A percentile compares a stretch with the other conserved stretches of the same genome.
Conservation (phyloP, 1,284 basidiomycete species). For the Ceratobasidium sp. region DNA sequence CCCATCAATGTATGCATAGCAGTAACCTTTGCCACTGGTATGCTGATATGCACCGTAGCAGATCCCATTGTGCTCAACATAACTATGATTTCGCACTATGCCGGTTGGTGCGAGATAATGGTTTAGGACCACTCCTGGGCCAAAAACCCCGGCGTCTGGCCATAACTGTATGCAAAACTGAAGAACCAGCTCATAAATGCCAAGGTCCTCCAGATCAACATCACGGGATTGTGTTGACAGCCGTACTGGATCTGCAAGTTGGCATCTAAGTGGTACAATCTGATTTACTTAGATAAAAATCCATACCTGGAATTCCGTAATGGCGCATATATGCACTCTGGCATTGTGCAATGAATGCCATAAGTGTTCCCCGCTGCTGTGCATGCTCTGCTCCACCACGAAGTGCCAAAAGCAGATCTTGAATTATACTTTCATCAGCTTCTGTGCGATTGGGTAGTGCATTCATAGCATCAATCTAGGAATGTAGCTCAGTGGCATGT, state of each 20-base stretch:
- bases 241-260: too few relatives aligned
- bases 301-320: conserved; percentile 11
- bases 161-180: neutral
- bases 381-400: conserved; percentile 16
- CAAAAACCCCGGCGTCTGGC: neutral
- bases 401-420: neutral
- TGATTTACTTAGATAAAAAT: too few relatives aligned
- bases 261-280: neutral
- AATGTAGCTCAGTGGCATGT: neutral
- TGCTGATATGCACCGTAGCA: conserved; percentile 14
- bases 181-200: conserved; percentile 3
- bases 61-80: conserved; percentile 28
- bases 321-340: neutral
- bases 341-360: conserved; percentile 22
- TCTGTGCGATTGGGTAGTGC: conserved; percentile 2
- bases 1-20: conserved; percentile 18
- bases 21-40: conserved; percentile 37
- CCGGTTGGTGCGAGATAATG: conserved; percentile 1
- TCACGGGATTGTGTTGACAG: neutral
- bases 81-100: conserved; percentile 16
- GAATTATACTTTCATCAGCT: neutral
- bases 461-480: neutral
- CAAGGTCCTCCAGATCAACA: neutral
- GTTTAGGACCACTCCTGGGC: neutral
- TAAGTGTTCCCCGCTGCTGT: conserved; percentile 15